Conservation (phyloP, 148 eudicot species). For the Rhododendron ovatum region DNA sequence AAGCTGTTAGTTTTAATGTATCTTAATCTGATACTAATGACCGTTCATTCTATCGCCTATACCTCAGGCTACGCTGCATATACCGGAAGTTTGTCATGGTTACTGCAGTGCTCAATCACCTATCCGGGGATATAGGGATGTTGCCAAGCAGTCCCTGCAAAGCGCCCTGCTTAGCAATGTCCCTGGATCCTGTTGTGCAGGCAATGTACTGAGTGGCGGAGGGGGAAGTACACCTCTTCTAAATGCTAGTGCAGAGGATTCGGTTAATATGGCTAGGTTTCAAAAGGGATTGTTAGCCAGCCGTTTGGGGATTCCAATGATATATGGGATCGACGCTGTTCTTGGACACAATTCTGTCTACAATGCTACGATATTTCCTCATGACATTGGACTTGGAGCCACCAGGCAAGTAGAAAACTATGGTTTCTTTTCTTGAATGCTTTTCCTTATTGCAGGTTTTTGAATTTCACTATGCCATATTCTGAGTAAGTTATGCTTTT, state of each 20-base stretch:
- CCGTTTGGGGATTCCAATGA: slow-evolving; percentile 77
- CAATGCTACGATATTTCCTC: not conserved
- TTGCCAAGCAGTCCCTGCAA: no score
- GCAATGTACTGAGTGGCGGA: slow-evolving; percentile 65
- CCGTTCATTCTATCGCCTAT: no score
- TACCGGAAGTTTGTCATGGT: no score
- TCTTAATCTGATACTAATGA: not conserved
- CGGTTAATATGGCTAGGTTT: slow-evolving; percentile 65
- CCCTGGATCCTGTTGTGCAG: slow-evolving; percentile 27
- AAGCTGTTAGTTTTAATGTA: not conserved
- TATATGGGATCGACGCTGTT: slow-evolving; percentile 41
- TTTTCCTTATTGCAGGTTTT: not conserved
- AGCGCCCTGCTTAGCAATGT: no score
- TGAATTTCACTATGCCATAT: not conserved
- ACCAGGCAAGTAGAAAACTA: slow-evolving; percentile 40
- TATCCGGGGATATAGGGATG: no score
- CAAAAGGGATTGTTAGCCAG: slow-evolving; percentile 64
- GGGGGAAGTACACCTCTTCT: slow-evolving; percentile 76
- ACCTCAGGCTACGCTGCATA: no score
- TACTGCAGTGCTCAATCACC: no score
- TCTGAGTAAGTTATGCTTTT: not conserved
- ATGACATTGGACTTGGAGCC: slow-evolving; percentile 62
- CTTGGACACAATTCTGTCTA: not conserved
- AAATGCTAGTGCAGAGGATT: slow-evolving; percentile 55
- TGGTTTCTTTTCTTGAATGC: not conserved